Base-by-base conservation (phyloP, 495 filamentous ascomycete species). In the Elaphomyces granulatus region DNA sequence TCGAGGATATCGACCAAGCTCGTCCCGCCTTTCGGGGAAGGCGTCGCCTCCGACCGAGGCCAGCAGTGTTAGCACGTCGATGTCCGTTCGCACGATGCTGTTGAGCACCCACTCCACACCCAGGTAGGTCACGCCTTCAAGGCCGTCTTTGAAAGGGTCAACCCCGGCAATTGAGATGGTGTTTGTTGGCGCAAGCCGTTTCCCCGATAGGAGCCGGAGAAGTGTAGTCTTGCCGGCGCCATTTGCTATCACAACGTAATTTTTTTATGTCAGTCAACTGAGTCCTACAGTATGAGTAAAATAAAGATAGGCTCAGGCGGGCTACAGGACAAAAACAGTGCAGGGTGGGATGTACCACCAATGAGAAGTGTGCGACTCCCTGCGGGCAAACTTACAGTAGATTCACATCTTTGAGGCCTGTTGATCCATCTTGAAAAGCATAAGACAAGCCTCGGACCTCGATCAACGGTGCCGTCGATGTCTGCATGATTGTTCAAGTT, bases 41-140 rank as follows among this genome's bases (percentile, higher is more conserved):
- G 67, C 68, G 50, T 93, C 76, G 2, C 90, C 92, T 40, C 90
- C 90, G 2, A 98, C 82, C 9, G 79, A 86, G 23, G 71, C 59
- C 15, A 98, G 74, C 4, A 98, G 75, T 32, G 87, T 86, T 2
- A 71, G 72, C 2, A 98, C 87, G 31, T 81, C 84, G 44, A 98
- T 94, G 59, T 99, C 90, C 12, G 81, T 90, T 20, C 92, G 78
- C 26, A 96, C 92, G 49, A 95, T 92, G 23, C 78, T 80, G 64
- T 96, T 96, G n/a, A 96, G 75, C 8, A 96, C 92, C 92, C 92
- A 99, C 64, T 99, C 90, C 0, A 92, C 73, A 0, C 90, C 90
- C 4, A 99, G 79, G 58, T 99, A 99, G 36, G 87, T 94, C 18
- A 99, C 88, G 34, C 87, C 90, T 59, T 92, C 81, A 0, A 94